Evolutionary conservation across 2,329 filamentous ascomycete species (phyloP), one percentile per base, ranked within the genome.

Genomic region (Westerdykella aurantiaca): DNA sequence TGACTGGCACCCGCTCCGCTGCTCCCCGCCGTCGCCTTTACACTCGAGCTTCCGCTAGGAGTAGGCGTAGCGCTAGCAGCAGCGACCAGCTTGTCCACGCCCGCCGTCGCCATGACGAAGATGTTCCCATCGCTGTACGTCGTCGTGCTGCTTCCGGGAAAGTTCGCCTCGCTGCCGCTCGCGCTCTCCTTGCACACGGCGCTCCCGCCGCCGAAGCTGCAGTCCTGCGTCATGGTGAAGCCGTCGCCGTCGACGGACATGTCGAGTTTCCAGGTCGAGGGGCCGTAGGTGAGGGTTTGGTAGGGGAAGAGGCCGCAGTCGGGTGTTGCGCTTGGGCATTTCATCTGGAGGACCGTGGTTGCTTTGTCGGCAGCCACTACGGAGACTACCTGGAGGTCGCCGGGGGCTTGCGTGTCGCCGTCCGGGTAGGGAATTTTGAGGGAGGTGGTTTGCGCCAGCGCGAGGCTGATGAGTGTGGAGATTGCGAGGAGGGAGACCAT

Each of bases 101-200:
- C 55, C 21, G 48, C 51, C 2, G 55, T 57, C 6, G 56, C 44
- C 11, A 42, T 39, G 1, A 57, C 37, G 3, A 39, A 38, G 18
- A 43, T 9, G n/a, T 17, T 43, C 5, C 33, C 42, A 2, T 47
- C 49, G 11, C 33, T 35, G 38, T 51, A 57, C 10, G 49, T 58
- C 33, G 21, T 38, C 1, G 56, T 60, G 21, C 46, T 52, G 10
- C 40, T 45, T 5, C 60, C 57, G 2, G 58, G 57, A 34, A 49
- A 51, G 35, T 61, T 61, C 1, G 58, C 58, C 23, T 55, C 51
- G 7, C 38, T 41, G n/a, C 58, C 60, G 18, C 51, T 49, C 7
- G 48, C 51, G 11, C 40, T 53, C 34, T 58, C 49, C 37, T 44
- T 51, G 51, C 60, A 63, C 13, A 57, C 44, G 14, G 34, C 47